phyloP scores from a whole-genome alignment of 768 basidiomycete genomes.

The Rhodotorula taiwanensis region DNA sequence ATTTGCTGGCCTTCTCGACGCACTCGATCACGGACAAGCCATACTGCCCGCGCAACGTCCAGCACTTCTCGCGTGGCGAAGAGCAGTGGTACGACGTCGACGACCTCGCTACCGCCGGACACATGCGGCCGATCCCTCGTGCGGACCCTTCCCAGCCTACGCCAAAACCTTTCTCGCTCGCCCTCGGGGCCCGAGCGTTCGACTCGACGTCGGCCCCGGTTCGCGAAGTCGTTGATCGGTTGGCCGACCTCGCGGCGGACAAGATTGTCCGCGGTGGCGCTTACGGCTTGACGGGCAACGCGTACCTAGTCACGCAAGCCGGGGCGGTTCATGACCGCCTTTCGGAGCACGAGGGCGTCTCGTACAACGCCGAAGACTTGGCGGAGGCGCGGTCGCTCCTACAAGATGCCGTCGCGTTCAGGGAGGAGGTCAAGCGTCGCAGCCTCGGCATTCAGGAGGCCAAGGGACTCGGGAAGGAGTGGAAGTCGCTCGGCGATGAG shows the following conservation, averaged over 20 bases:
- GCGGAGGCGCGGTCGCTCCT: background rate
- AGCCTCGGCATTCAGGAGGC: background rate
- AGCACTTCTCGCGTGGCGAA: conserved; percentile 3
- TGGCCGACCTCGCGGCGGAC: background rate
- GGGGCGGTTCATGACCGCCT: background rate
- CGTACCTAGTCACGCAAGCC: conserved; percentile 17
- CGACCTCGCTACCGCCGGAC: background rate
- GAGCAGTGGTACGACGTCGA: conserved; percentile 4
- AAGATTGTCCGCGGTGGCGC: conserved; percentile 20
- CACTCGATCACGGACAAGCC: background rate
- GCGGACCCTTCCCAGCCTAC: background rate
- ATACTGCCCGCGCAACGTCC: conserved; percentile 10
- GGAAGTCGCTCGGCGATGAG: background rate
- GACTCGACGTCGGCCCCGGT: too few relatives aligned
- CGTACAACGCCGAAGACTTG: background rate
- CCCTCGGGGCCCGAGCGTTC: background rate
- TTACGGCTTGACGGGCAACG: conserved; percentile 27
- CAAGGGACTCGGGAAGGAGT: background rate
- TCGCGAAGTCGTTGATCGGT: background rate
- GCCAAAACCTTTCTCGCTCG: background rate
- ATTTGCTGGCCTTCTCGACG: background rate
- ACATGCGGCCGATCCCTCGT: background rate
- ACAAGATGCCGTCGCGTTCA: background rate
- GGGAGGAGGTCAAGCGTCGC: background rate
- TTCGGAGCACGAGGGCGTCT: too few relatives aligned